Conservation (phyloP, 805 yeast species). For the Cyberlindnera nakhonratchasimensis region DNA sequence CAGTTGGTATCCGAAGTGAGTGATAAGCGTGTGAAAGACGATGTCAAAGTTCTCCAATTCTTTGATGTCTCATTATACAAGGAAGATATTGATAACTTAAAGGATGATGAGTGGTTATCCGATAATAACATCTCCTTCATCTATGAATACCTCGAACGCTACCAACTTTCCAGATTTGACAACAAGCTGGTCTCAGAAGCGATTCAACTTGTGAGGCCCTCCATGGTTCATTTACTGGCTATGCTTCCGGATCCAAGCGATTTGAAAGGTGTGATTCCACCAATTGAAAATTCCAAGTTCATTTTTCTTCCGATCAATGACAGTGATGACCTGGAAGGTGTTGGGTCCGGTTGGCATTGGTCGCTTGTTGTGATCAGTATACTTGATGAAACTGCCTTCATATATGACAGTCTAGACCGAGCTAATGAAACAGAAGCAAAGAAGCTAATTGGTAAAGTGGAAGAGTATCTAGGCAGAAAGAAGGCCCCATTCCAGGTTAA, state of each 20-base stretch:
- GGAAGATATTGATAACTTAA: slow-evolving; percentile 54
- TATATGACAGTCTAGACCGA: slow-evolving; percentile 52
- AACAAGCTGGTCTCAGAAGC: slow-evolving; percentile 28
- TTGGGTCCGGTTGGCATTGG: slow-evolving; percentile 78
- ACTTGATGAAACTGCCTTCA: slow-evolving; percentile 43
- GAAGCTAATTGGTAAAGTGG: slow-evolving; percentile 23
- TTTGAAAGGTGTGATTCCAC: slow-evolving; percentile 44
- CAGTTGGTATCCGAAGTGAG: slow-evolving; percentile 15
- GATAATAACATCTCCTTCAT: slow-evolving; percentile 65
- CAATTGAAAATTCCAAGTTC: slow-evolving; percentile 40
- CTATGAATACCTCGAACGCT: slow-evolving; percentile 51
- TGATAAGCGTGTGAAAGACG: slow-evolving; percentile 10
- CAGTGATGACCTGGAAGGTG: slow-evolving; percentile 53
- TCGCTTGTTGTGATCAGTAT: slow-evolving; percentile 53
- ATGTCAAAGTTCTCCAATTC: slow-evolving; percentile 39
- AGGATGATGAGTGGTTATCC: slow-evolving; percentile 69
- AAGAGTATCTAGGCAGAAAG: slow-evolving; percentile 18
- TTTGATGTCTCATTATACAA: slow-evolving; percentile 56
- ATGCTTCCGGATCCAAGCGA: slow-evolving; percentile 46
- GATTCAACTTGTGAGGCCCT: slow-evolving; percentile 49
- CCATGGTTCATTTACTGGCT: slow-evolving; percentile 59
- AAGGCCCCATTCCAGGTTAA: slow-evolving; percentile 23
- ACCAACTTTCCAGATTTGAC: slow-evolving; percentile 27
- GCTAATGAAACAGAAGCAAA: slow-evolving; percentile 26
- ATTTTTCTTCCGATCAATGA: slow-evolving; percentile 69